phyloP scores from a whole-genome alignment of 352 stramenopile species.

The Globisporangium paddicum region DNA sequence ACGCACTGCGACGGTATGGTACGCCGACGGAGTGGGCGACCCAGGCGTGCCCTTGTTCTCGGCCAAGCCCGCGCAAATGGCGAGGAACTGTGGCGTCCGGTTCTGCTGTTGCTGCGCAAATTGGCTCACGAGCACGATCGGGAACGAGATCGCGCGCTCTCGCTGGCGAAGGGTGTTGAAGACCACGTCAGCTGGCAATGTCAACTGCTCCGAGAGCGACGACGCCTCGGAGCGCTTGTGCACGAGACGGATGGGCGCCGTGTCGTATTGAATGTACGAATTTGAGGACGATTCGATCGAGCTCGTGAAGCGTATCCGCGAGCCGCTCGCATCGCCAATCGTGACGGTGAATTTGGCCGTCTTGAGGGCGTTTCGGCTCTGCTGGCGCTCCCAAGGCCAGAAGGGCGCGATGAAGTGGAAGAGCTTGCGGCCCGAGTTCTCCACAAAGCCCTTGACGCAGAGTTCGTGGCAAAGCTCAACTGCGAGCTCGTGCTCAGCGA shows the following conservation, averaged over 20 bases:
- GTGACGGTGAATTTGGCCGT: constrained; percentile 23
- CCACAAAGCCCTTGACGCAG: constrained; percentile 64
- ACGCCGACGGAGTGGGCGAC: background rate
- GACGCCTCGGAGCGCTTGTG: constrained; percentile 12
- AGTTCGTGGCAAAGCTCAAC: constrained; percentile 73
- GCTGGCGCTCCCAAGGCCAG: constrained; percentile 34
- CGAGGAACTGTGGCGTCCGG: constrained; percentile 7
- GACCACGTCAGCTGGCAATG: background rate
- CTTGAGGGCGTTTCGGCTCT: background rate
- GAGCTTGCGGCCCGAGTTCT: constrained; percentile 47
- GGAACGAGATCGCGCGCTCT: constrained; percentile 27
- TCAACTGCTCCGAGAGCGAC: constrained; percentile 13
- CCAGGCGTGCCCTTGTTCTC: constrained; percentile 10
- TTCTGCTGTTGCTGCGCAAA: constrained; percentile 3
- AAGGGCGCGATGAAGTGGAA: constrained; percentile 68
- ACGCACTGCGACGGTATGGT: constrained; percentile 22
- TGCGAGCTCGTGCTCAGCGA: constrained; percentile 49
- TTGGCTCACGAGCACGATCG: constrained; percentile 14
- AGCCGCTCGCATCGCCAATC: constrained; percentile 23
- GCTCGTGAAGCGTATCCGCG: constrained; percentile 52
- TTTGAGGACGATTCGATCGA: constrained; percentile 12
- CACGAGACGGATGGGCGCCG: constrained; percentile 9
- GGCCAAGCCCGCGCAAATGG: constrained; percentile 1
- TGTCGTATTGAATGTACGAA: constrained; percentile 10
- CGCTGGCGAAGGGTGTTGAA: constrained; percentile 10